Conservation (phyloP, 2,329 filamentous ascomycete genomes). For the Penicillium concentricum region DNA sequence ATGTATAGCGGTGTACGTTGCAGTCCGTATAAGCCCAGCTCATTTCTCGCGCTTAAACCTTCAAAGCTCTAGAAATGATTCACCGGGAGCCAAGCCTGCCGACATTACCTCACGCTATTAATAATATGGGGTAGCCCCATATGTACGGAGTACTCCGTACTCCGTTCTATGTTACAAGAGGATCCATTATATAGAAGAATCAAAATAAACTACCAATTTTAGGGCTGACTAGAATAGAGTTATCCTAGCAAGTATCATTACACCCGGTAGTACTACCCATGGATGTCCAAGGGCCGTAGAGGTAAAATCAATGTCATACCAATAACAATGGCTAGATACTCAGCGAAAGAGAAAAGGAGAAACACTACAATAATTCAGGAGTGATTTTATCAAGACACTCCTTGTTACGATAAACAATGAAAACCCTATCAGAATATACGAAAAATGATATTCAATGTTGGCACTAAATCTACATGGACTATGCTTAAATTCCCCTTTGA, state of each 20-base stretch:
- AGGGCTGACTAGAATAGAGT: not conserved
- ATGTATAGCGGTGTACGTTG: not conserved
- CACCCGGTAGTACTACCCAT: not conserved
- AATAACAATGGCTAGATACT: not conserved
- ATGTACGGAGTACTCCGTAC: not conserved
- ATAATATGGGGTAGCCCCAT: not conserved
- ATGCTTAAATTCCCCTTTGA: not conserved
- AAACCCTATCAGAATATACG: not conserved
- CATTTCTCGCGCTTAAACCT: too few relatives aligned
- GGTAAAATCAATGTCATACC: not conserved
- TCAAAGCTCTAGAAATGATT: not conserved
- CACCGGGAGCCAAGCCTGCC: slow-evolving; percentile 1
- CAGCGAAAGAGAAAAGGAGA: not conserved
- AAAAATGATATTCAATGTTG: not conserved
- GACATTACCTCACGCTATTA: not conserved
- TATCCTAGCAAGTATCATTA: not conserved
- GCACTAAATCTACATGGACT: not conserved
- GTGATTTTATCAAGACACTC: not conserved
- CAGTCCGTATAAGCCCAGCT: not conserved
- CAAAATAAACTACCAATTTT: not conserved
- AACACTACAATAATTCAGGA: not conserved
- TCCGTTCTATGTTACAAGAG: not conserved
- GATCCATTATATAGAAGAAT: not conserved
- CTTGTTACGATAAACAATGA: not conserved
- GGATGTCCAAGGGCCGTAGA: too few relatives aligned